These are phyloP conservation scores for Vachellia pachyceras DNA, from an alignment of 306 rosid genomes.

Conservation along the genomic window DNA sequence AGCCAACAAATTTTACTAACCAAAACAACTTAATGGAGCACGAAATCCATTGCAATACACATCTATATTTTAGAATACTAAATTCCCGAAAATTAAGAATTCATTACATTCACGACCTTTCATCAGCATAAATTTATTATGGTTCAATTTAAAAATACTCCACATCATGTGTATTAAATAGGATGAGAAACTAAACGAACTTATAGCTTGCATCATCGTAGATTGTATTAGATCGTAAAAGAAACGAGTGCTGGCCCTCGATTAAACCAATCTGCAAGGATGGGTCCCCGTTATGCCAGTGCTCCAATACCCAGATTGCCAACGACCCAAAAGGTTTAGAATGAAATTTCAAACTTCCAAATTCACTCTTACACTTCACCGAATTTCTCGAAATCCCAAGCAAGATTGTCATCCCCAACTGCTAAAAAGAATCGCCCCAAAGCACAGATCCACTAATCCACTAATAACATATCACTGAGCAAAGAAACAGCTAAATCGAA, in stretches of 20 bases:
- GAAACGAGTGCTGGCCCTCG: conserved; percentile 29
- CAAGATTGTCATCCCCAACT: conserved; percentile 37
- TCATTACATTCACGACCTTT: conserved; percentile 31
- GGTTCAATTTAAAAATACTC: conserved; percentile 33
- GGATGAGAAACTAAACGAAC: conserved; percentile 14
- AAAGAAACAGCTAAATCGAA: conserved; percentile 46
- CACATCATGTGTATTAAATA: conserved; percentile 8
- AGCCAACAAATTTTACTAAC: conserved; percentile 31
- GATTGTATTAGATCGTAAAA: conserved; percentile 39
- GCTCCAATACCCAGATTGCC: conserved; percentile 42
- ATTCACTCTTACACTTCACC: conserved; percentile 27
- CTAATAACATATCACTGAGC: conserved; percentile 37
- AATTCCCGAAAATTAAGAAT: conserved; percentile 32
- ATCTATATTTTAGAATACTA: conserved; percentile 4
- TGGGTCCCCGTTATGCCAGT: conserved; percentile 8
- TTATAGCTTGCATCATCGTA: conserved; percentile 32
- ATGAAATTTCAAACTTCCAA: conserved; percentile 43
- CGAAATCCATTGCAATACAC: conserved; percentile 8
- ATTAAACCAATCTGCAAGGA: conserved; percentile 33
- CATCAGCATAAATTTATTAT: conserved; percentile 36
- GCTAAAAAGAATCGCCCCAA: conserved; percentile 27
- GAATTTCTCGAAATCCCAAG: conserved; percentile 47
- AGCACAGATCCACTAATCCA: conserved; percentile 89
- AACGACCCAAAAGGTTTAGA: conserved; percentile 23
- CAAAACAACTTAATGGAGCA: conserved; percentile 20